Base-by-base conservation (phyloP, 306 rosid genomes). In the peach (Prunus persica) region DNA sequence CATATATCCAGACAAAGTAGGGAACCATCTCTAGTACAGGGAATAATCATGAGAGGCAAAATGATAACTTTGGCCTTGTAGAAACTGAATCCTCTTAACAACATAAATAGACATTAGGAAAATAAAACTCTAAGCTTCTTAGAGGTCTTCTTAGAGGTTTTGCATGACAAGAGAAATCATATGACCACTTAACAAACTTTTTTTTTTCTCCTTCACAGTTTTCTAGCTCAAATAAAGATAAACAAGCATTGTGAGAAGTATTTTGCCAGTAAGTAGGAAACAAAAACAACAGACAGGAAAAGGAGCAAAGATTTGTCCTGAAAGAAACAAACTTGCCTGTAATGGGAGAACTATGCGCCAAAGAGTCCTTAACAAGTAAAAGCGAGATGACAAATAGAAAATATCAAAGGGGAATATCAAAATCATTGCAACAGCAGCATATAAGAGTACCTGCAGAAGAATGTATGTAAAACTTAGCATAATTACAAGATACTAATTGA, bases 331-430 rank as follows among this genome's bases (percentile, higher is more conserved):
- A 81, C 97, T 86, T 84, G 84, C 99, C 99, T 96, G 99, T 78
- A 96, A 76, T 9, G 99, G 99, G 49, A 96, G 82, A 91, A 92
- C 61, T 79, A 96, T 91, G 58, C 93, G 93, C 96, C 97, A 89
- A 71, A 91, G 89, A 79, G 99, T 93, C 90, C 91, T 89, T 72
- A 96, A 79, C 82, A 96, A 89, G 87, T 82, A 96, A 86, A 81
- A 96, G 80, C 99, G 90, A 69, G 99, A 75, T 76, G 99, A 91
- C 79, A 93, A 86, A 78, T 91, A 96, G 79, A 96, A 96, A 79
- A 96, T 89, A 71, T 96, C 99, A 78, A 92, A 96, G 47, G 99
- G 98, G 82, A 93, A 96, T 82, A 93, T 84, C 90, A 93, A 84
- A 82, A 91, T 49, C 91, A 96, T 76, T 28, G 84, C 91, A 75